Percentiles rank a stretch among this genome's conserved stretches.
These are phyloP conservation scores for Elsinoe ampelina DNA, from an alignment of 2,329 filamentous ascomycete genomes.

Conservation along the genomic window DNA sequence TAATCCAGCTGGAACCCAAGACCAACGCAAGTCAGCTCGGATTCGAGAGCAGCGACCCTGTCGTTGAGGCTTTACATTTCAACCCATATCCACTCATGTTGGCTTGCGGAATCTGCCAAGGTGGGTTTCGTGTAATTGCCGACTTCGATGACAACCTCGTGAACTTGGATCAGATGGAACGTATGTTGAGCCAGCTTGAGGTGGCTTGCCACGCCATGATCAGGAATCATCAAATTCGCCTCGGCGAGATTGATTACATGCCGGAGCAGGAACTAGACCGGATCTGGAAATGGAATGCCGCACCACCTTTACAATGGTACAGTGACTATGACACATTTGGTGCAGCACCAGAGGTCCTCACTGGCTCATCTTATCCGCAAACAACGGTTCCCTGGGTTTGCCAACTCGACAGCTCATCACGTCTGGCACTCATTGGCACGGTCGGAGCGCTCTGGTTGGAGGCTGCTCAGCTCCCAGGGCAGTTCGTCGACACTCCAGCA, in stretches of 20 bases:
- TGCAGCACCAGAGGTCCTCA: not conserved
- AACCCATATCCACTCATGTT: conserved; percentile 40
- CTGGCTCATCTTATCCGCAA: conserved; percentile 10
- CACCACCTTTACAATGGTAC: conserved; percentile 4
- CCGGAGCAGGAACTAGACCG: conserved; percentile 8
- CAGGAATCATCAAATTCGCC: not conserved
- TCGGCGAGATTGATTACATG: conserved; percentile 13
- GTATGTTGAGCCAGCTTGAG: conserved; percentile 15
- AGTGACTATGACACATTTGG: not conserved
- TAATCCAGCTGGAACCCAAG: conserved; percentile 39
- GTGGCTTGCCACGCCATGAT: conserved; percentile 12
- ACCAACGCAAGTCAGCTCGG: conserved; percentile 19
- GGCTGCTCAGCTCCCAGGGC: not conserved
- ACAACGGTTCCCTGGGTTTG: conserved; percentile 23
- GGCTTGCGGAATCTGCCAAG: conserved; percentile 35
- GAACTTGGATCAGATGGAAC: conserved; percentile 11
- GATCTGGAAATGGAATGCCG: conserved; percentile 14
- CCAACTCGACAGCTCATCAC: conserved; percentile 19
- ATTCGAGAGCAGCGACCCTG: conserved; percentile 18
- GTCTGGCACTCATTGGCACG: conserved; percentile 32
- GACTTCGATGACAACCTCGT: conserved; percentile 15
- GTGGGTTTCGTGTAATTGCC: conserved; percentile 31
- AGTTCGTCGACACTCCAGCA: conserved; percentile 24
- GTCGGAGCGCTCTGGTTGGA: conserved; percentile 17
- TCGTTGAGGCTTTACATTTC: conserved; percentile 20